A percentile compares a stretch with the other conserved stretches of the same genome.
Conservation (phyloP, 192 early-diverging fungal genomes). For the Spizellomyces punctatus region DNA sequence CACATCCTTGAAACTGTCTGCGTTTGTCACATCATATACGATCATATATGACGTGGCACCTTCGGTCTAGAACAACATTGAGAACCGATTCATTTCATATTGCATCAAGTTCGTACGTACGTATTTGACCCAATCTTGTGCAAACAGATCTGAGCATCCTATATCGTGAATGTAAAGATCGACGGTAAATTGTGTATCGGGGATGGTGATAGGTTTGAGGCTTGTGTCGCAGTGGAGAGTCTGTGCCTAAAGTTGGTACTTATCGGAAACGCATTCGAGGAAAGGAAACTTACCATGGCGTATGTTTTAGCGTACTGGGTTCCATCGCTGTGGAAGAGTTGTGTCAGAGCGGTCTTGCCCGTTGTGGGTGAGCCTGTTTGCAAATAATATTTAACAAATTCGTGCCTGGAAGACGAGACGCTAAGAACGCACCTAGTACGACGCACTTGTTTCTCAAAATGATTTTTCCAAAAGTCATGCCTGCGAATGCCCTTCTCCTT, state of each 20-base stretch:
- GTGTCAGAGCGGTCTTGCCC: conserved; percentile 50
- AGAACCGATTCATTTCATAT: background rate
- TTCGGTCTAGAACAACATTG: conserved; percentile 28
- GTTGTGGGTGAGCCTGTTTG: conserved; percentile 44
- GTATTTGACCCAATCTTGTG: conserved; percentile 39
- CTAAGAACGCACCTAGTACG: no score
- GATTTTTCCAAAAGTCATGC: no score
- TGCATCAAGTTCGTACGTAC: conserved; percentile 18
- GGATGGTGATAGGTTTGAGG: conserved; percentile 58
- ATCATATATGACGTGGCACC: conserved; percentile 38
- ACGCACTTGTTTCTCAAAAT: no score
- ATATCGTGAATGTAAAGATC: conserved; percentile 54
- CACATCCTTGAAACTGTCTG: conserved; percentile 47
- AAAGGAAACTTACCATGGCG: conserved; percentile 37
- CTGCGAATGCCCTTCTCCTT: no score
- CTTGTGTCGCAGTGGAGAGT: conserved; percentile 52
- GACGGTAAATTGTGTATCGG: conserved; percentile 48
- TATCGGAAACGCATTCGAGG: background rate
- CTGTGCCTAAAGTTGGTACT: conserved; percentile 18
- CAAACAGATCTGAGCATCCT: conserved; percentile 47
- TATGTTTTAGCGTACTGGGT: conserved; percentile 46
- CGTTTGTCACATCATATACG: conserved; percentile 49
- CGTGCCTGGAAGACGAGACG: no score
- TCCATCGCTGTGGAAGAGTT: conserved; percentile 50
- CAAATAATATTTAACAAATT: no score